Evolutionary conservation across 164 flowering plant species (phyloP).

Genomic region (Umbilicus rupestris): DNA sequence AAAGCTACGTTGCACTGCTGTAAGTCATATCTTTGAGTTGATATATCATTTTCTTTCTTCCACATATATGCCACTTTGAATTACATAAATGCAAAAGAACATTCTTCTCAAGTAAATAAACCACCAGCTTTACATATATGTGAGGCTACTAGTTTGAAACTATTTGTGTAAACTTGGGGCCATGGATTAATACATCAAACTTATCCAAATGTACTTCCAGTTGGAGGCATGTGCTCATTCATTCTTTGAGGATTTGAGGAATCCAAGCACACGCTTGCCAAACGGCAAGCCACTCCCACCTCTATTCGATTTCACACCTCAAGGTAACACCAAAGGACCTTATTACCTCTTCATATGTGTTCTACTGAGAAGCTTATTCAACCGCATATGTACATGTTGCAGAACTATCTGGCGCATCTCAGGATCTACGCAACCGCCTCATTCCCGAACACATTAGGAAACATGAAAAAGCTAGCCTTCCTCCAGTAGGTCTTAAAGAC

Average conservation of each 20-base stretch:
- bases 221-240: constrained; percentile 92
- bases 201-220: constrained; percentile 21
- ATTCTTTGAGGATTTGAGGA: constrained; percentile 80
- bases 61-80: neutral
- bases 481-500: neutral
- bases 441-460: constrained; percentile 3
- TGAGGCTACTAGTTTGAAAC: no score
- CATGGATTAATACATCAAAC: neutral
- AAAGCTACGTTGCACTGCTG: constrained; percentile 75
- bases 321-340: constrained; percentile 57
- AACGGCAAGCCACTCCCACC: constrained; percentile 77
- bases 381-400: neutral
- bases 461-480: neutral
- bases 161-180: no score
- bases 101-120: no score
- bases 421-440: constrained; percentile 5
- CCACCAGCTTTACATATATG: no score
- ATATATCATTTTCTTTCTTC: neutral
- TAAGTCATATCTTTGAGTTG: constrained; percentile 30
- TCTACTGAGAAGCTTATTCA: no score
- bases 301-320: constrained; percentile 71
- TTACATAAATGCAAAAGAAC: no score
- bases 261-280: constrained; percentile 59
- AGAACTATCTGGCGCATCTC: constrained; percentile 3
- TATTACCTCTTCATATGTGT: no score